Percentiles rank a stretch among this genome's conserved stretches.
phyloP scores from a whole-genome alignment of 441 rosid species.

The Eruca vesicaria region DNA sequence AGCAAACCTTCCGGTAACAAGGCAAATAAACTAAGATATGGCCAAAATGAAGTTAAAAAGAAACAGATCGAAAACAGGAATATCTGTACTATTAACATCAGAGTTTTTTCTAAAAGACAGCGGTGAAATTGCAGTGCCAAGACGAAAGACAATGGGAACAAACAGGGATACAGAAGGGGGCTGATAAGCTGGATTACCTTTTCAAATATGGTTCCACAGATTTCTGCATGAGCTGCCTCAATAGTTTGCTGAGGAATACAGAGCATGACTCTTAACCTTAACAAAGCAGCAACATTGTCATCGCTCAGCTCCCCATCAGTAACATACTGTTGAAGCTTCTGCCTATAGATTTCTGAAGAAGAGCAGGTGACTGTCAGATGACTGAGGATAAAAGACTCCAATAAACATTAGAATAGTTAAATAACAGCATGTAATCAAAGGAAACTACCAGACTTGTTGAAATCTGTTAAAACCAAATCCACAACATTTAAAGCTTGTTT shows the following conservation, averaged over 20 bases:
- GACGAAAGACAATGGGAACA: conserved; percentile 9
- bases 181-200: conserved; percentile 50
- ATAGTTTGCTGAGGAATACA: conserved; percentile 89
- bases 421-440: neutral
- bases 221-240: conserved; percentile 82
- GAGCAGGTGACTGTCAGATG: conserved; percentile 26
- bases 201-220: conserved; percentile 92
- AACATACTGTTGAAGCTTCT: conserved; percentile 92
- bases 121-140: neutral
- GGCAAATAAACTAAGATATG: neutral
- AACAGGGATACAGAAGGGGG: neutral
- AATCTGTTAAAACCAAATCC: conserved; percentile 6
- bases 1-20: neutral
- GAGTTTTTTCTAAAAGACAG: neutral
- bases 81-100: neutral
- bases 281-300: conserved; percentile 70
- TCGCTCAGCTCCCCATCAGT: conserved; percentile 82
- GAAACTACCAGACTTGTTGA: conserved; percentile 2
- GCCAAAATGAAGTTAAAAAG: neutral
- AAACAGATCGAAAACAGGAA: neutral
- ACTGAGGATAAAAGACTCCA: conserved; percentile 6
- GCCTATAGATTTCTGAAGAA: conserved; percentile 73
- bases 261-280: conserved; percentile 76
- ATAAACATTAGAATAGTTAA: conserved; percentile 1
- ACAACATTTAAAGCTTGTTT: conserved; percentile 8